Percentiles rank a stretch among this genome's conserved stretches.
phyloP scores from a whole-genome alignment of 2,329 filamentous ascomycete species.

The Fusarium globosum region DNA sequence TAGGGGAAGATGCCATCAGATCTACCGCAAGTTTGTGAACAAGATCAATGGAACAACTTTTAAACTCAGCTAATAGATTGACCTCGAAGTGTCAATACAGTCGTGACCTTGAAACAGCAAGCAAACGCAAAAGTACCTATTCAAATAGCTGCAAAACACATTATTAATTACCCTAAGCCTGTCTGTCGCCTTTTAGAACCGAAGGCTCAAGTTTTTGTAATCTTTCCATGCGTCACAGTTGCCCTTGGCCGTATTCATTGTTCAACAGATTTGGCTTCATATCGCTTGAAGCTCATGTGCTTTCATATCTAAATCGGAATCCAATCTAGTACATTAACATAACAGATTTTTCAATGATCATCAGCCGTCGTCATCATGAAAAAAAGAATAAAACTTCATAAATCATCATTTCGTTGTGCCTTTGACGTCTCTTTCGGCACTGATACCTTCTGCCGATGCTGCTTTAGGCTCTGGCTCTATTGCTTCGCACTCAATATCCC shows the following conservation, averaged over 20 bases:
- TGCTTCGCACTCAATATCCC: background rate
- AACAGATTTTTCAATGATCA: background rate
- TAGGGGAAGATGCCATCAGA: conserved; percentile 1
- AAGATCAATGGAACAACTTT: background rate
- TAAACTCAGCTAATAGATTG: background rate
- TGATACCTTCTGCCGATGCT: conserved; percentile 1
- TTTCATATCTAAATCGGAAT: background rate
- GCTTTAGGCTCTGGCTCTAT: conserved; percentile 5
- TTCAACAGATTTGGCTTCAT: background rate
- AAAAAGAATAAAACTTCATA: conserved; percentile 18
- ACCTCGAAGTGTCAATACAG: background rate
- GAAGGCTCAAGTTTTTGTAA: background rate
- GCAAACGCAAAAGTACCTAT: background rate
- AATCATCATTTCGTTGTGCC: conserved; percentile 29
- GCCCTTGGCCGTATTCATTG: background rate
- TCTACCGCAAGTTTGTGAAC: background rate
- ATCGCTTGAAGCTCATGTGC: background rate
- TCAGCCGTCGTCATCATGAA: conserved; percentile 26
- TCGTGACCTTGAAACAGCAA: background rate
- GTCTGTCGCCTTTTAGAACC: background rate
- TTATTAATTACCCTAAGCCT: background rate
- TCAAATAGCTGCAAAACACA: background rate
- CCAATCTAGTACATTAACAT: background rate
- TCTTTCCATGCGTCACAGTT: background rate
- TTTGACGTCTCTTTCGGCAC: background rate